Conservation (phyloP, 352 stramenopile genomes). For the Albugo candida region DNA sequence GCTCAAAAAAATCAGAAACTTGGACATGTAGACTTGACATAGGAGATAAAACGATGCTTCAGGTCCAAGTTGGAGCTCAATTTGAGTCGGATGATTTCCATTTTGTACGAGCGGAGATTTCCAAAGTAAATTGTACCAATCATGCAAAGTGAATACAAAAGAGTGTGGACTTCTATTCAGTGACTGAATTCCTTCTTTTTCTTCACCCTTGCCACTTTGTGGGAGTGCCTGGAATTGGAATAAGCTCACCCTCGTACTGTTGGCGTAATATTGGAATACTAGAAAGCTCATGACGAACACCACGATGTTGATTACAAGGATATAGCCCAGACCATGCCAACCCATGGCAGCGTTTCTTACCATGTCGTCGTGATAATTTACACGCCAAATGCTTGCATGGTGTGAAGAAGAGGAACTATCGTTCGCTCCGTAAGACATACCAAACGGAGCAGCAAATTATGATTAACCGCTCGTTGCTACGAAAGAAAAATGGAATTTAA, state of each 20-base stretch:
- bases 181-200: not conserved
- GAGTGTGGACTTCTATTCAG: not conserved
- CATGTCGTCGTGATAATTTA: slow-evolving; percentile 56
- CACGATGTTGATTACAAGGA: slow-evolving; percentile 41
- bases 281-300: slow-evolving; percentile 43
- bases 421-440: no score
- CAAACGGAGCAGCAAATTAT: no score
- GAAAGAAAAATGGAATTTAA: no score
- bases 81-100: slow-evolving; percentile 18
- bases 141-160: slow-evolving; percentile 23
- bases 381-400: no score
- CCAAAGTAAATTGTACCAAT: slow-evolving; percentile 51
- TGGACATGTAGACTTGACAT: slow-evolving; percentile 59
- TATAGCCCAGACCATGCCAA: slow-evolving; percentile 63
- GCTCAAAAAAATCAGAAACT: slow-evolving; percentile 36
- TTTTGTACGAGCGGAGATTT: slow-evolving; percentile 24
- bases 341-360: slow-evolving; percentile 49
- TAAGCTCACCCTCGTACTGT: slow-evolving; percentile 49
- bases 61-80: slow-evolving; percentile 40
- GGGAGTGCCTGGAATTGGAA: slow-evolving; percentile 31
- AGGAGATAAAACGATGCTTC: slow-evolving; percentile 73
- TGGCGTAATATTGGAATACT: slow-evolving; percentile 43
- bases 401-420: no score
- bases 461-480: no score
- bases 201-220: not conserved